Evolutionary conservation across 176 grass and related monocot genomes (phyloP).

Genomic region (Olyra latifolia): DNA sequence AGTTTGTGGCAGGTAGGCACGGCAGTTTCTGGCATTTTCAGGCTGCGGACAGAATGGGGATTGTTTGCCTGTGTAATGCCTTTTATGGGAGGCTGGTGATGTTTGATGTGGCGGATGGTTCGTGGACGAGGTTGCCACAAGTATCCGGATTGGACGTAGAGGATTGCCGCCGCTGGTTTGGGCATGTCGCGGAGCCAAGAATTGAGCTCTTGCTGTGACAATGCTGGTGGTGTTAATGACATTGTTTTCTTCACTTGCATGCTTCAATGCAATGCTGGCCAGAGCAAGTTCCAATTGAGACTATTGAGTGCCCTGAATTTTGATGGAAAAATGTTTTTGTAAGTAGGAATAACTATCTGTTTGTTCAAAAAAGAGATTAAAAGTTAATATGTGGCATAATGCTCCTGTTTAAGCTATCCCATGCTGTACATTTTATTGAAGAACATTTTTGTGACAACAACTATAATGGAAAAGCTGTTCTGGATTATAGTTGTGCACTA

Average conservation of each 20-base stretch:
- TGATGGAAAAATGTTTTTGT: background rate
- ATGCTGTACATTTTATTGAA: background rate
- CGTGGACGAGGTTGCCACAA: conserved; percentile 26
- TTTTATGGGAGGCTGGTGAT: conserved; percentile 42
- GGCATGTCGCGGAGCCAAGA: conserved; percentile 53
- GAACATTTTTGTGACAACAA: background rate
- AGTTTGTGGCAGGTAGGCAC: conserved; percentile 28
- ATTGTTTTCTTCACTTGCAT: conserved; percentile 11
- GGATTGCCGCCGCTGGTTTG: conserved; percentile 39
- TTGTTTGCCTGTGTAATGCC: conserved; percentile 56
- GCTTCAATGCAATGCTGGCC: background rate
- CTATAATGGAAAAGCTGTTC: background rate
- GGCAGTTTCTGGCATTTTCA: conserved; percentile 51
- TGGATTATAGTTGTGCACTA: background rate
- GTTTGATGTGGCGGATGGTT: conserved; percentile 36
- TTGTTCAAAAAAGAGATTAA: conserved; percentile 18
- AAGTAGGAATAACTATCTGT: conserved; percentile 23
- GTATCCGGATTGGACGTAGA: conserved; percentile 17
- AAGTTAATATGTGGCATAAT: background rate
- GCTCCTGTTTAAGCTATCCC: conserved; percentile 5
- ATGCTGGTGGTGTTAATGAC: background rate
- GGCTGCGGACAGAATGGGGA: conserved; percentile 37
- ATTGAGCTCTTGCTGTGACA: conserved; percentile 28
- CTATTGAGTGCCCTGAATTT: background rate
- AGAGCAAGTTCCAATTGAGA: background rate